A percentile compares a stretch with the other conserved stretches of the same genome.
Conservation (phyloP, 352 stramenopile genomes). For the Phytophthora podocarpi region DNA sequence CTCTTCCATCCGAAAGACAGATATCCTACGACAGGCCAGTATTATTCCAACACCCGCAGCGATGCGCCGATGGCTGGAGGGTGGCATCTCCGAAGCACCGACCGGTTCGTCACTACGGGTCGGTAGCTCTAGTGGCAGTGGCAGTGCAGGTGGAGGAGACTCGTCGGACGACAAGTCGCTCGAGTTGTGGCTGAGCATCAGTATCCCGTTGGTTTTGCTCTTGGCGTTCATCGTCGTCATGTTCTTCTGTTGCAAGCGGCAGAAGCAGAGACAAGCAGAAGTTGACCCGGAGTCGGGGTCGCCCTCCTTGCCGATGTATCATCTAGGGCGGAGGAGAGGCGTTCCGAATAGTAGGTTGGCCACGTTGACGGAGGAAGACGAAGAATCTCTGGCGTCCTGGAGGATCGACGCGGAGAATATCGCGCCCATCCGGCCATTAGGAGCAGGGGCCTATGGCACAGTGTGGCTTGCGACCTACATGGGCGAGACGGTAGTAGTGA, state of each 20-base stretch:
- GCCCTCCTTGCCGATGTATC: conserved; percentile 7
- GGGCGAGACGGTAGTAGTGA: conserved; percentile 51
- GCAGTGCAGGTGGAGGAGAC: background rate
- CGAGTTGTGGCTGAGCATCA: conserved; percentile 38
- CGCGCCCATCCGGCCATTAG: conserved; percentile 40
- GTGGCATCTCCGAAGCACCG: conserved; percentile 15
- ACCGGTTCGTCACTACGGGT: background rate
- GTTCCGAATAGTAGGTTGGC: background rate
- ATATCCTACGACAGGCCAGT: no score
- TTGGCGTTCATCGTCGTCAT: conserved; percentile 27
- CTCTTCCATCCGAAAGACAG: no score
- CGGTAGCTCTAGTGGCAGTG: background rate
- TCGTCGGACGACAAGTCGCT: conserved; percentile 16
- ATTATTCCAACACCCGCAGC: no score
- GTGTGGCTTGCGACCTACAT: conserved; percentile 62
- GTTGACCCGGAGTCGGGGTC: conserved; percentile 8
- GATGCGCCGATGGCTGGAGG: conserved; percentile 31
- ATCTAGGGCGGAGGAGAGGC: conserved; percentile 8
- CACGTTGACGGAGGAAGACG: conserved; percentile 39
- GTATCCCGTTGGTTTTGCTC: conserved; percentile 30
- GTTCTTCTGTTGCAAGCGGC: conserved; percentile 33
- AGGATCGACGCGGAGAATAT: conserved; percentile 49
- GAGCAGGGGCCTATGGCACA: conserved; percentile 45
- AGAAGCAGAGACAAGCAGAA: background rate
- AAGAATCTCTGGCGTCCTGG: conserved; percentile 59